Conservation (phyloP, 78 protist species). For the Chrysochromulina tobinii region DNA sequence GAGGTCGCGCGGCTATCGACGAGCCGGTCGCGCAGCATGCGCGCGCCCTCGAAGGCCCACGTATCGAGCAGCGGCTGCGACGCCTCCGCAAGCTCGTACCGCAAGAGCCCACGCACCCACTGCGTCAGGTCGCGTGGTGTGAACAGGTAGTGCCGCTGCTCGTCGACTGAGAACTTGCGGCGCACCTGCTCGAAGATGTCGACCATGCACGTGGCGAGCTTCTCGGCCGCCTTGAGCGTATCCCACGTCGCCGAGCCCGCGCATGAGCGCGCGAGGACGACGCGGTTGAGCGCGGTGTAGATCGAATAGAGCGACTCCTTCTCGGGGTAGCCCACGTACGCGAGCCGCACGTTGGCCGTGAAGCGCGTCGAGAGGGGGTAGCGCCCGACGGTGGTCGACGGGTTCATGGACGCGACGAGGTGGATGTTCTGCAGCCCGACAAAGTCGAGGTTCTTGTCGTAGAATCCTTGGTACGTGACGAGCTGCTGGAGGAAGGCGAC, state of each 20-base stretch:
- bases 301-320: slow-evolving; percentile 47
- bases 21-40: slow-evolving; percentile 68
- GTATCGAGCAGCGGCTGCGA: not conserved
- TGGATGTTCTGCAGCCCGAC: slow-evolving; percentile 68
- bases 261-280: not conserved
- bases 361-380: slow-evolving; percentile 72
- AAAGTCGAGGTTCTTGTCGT: slow-evolving; percentile 76
- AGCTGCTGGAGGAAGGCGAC: slow-evolving; percentile 84
- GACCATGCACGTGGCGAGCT: slow-evolving; percentile 63
- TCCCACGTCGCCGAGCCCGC: not conserved
- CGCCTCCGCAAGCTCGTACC: slow-evolving; percentile 18
- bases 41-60: slow-evolving; percentile 58
- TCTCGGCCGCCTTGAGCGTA: not conserved
- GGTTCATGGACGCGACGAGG: slow-evolving; percentile 75
- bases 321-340: slow-evolving; percentile 61
- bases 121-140: slow-evolving; percentile 84
- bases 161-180: slow-evolving; percentile 61
- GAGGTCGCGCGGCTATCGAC: not conserved
- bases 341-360: slow-evolving; percentile 55
- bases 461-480: slow-evolving; percentile 77
- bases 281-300: slow-evolving; percentile 34
- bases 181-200: slow-evolving; percentile 58
- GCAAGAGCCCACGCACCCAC: slow-evolving; percentile 58
- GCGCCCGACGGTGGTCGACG: slow-evolving; percentile 75
- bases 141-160: slow-evolving; percentile 75